Percentiles rank a stretch among this genome's conserved stretches.
Conservation (phyloP, 306 rosid species). For the Trichosanthes truncata region DNA sequence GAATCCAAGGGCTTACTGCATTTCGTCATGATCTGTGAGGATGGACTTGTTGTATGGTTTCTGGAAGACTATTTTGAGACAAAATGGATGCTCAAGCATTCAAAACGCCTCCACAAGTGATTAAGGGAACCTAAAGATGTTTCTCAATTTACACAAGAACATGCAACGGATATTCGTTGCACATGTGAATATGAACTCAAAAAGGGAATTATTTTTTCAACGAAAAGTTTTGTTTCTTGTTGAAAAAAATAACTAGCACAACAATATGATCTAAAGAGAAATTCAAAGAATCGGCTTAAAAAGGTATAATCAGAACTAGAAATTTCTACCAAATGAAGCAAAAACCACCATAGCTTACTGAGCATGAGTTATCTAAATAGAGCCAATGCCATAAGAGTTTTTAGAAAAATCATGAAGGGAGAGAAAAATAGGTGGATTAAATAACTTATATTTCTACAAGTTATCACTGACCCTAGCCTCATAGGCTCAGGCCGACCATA, state of each 20-base stretch:
- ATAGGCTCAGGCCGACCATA: too few species aligned
- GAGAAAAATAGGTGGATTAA: not conserved
- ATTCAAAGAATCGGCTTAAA: not conserved
- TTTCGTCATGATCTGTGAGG: conserved; percentile 40
- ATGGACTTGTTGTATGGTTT: conserved; percentile 44
- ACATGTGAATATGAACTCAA: not conserved
- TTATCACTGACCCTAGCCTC: too few species aligned
- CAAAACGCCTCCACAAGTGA: conserved; percentile 24
- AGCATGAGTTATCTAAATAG: not conserved
- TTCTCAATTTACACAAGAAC: conserved; percentile 19
- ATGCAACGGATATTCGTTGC: conserved; percentile 5
- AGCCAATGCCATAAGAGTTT: not conserved
- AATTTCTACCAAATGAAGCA: not conserved
- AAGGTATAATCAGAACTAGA: not conserved
- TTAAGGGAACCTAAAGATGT: conserved; percentile 31
- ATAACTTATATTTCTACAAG: too few species aligned
- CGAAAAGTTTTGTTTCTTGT: too few species aligned
- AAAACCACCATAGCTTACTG: not conserved
- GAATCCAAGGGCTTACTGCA: conserved; percentile 36
- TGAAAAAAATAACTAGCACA: not conserved
- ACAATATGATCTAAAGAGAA: not conserved
- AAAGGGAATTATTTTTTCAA: too few species aligned
- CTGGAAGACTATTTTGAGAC: conserved; percentile 48
- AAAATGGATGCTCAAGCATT: conserved; percentile 31
- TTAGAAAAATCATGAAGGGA: not conserved